These are phyloP conservation scores for Triticum urartu DNA, from an alignment of 176 grass and related monocot genomes.

Conservation along the genomic window DNA sequence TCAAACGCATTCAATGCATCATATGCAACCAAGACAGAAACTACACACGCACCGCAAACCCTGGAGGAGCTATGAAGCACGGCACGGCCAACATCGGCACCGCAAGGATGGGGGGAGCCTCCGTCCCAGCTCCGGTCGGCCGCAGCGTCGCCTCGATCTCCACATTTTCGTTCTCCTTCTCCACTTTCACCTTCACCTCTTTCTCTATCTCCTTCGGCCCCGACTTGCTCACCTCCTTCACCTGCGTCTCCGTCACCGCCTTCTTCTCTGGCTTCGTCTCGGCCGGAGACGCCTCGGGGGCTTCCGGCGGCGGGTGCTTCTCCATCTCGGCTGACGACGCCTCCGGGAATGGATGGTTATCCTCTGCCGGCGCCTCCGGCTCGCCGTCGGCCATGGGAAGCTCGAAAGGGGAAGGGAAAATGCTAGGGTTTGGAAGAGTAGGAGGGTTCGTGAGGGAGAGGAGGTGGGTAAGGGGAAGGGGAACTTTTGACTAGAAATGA, in stretches of 20 bases:
- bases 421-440: constrained; percentile 49
- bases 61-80: constrained; percentile 54
- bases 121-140: constrained; percentile 6
- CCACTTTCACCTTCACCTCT: not conserved
- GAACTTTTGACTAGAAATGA: constrained; percentile 66
- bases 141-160: constrained; percentile 28
- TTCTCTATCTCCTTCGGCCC: not conserved
- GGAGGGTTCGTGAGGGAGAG: constrained; percentile 13
- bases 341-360: not conserved
- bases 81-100: constrained; percentile 64
- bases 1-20: not conserved
- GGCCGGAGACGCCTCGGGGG: not conserved
- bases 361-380: not conserved
- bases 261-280: constrained; percentile 7
- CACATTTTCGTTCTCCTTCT: constrained; percentile 33
- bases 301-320: not conserved
- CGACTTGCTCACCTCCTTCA: not conserved
- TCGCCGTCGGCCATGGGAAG: constrained; percentile 39
- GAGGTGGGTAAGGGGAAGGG: not conserved
- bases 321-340: not conserved
- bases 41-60: constrained; percentile 62
- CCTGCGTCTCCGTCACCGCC: not conserved
- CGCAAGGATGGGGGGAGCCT: constrained; percentile 45
- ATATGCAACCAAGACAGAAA: constrained; percentile 17
- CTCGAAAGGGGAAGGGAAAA: not conserved